A percentile compares a stretch with the other conserved stretches of the same genome.
Conservation (phyloP, 257 asterid genomes). For the Gentiana macrophylla region DNA sequence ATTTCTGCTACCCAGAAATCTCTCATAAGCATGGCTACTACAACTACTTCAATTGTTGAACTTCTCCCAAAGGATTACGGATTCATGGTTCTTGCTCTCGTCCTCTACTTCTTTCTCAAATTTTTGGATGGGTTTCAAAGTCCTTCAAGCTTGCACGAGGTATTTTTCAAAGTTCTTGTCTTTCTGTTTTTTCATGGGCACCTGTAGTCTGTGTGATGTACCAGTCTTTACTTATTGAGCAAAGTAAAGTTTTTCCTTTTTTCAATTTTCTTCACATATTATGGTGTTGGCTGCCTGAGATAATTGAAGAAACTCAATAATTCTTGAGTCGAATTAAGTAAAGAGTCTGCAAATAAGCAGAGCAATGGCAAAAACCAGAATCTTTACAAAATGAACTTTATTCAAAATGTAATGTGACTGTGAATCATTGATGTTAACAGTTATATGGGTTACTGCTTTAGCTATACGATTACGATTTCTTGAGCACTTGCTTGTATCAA, state of each 20-base stretch:
- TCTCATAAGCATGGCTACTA: conserved; percentile 21
- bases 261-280: not conserved
- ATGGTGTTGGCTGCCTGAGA: not conserved
- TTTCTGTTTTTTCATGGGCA: not conserved
- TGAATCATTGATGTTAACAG: no score
- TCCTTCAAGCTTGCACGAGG: conserved; percentile 69
- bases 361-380: no score
- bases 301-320: no score
- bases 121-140: conserved; percentile 62
- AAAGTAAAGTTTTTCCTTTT: not conserved
- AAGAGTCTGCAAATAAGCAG: no score
- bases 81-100: conserved; percentile 53
- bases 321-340: no score
- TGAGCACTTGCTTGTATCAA: no score
- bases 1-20: not conserved
- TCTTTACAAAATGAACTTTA: no score
- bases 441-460: no score
- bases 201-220: not conserved
- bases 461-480: no score
- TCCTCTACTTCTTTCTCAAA: conserved; percentile 52
- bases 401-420: no score
- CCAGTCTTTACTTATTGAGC: not conserved
- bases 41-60: conserved; percentile 31
- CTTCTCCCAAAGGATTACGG: conserved; percentile 63
- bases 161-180: conserved; percentile 8